Conservation (phyloP, 208 protist species). For the Crithidia expoeki region DNA sequence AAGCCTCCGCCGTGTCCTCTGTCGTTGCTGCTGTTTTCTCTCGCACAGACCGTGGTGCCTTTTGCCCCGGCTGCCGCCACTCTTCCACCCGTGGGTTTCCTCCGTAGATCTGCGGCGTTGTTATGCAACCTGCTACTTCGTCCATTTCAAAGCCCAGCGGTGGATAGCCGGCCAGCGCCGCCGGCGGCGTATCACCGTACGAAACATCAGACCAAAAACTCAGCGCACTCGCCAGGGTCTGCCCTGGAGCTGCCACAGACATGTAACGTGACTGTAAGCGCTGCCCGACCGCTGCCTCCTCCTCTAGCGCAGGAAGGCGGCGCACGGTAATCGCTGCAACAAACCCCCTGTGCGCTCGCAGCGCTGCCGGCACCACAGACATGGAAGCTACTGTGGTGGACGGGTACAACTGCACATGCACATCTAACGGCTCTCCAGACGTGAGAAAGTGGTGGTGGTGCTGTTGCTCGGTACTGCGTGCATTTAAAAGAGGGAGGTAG, state of each 20-base stretch:
- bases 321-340: conserved; percentile 61
- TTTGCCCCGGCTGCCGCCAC: conserved; percentile 10
- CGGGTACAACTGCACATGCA: conserved; percentile 77
- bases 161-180: conserved; percentile 17
- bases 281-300: conserved; percentile 30
- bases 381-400: conserved; percentile 11
- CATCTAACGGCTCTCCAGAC: conserved; percentile 27
- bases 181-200: conserved; percentile 29
- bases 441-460: background rate
- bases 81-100: background rate
- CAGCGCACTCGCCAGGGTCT: conserved; percentile 65
- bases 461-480: background rate
- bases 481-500: conserved; percentile 1
- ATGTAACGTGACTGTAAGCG: conserved; percentile 45
- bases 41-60: background rate
- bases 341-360: conserved; percentile 23
- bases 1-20: background rate
- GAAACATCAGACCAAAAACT: conserved; percentile 64
- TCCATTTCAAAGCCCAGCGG: conserved; percentile 35
- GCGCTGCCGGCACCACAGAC: conserved; percentile 3
- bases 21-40: background rate
- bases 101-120: background rate
- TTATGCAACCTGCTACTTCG: background rate
- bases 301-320: conserved; percentile 35
- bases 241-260: conserved; percentile 50